A percentile compares a stretch with the other conserved stretches of the same genome.
phyloP scores from a whole-genome alignment of 1,284 basidiomycete species.

The Puccinia novopanici region DNA sequence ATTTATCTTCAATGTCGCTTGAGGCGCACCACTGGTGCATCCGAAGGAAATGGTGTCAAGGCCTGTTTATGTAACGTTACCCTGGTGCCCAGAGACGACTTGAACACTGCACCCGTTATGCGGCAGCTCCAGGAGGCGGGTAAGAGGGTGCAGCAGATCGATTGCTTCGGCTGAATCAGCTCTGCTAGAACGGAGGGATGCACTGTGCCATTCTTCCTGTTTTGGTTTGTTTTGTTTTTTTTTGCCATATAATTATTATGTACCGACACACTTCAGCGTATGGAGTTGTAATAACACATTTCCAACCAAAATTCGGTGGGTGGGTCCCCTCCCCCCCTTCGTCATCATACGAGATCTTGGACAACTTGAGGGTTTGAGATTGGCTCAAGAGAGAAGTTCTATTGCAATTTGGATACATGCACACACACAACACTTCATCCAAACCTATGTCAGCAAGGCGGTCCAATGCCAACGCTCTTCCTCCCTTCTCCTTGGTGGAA shows the following conservation, averaged over 20 bases:
- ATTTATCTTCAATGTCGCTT: too few relatives aligned
- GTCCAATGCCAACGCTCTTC: background rate
- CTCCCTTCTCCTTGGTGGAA: background rate
- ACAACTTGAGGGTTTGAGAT: background rate
- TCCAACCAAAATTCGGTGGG: background rate
- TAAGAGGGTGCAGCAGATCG: too few relatives aligned
- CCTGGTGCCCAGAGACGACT: background rate
- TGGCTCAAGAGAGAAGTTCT: slow-evolving; percentile 17
- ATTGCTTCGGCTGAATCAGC: background rate
- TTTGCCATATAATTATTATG: background rate
- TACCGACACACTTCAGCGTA: background rate
- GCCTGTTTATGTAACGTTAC: too few relatives aligned
- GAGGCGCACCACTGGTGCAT: too few relatives aligned
- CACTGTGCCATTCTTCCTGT: too few relatives aligned
- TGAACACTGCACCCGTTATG: too few relatives aligned
- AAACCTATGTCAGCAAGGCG: background rate
- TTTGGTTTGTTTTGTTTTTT: too few relatives aligned
- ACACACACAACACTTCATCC: background rate
- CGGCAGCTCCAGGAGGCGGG: too few relatives aligned
- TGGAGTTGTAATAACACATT: background rate
- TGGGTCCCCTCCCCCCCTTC: background rate
- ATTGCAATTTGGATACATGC: background rate
- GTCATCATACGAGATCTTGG: background rate
- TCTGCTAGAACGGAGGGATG: slow-evolving; percentile 6
- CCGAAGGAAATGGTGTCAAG: too few relatives aligned